Conservation (phyloP, 2,329 filamentous ascomycete species). For the Talaromyces amestolkiae region DNA sequence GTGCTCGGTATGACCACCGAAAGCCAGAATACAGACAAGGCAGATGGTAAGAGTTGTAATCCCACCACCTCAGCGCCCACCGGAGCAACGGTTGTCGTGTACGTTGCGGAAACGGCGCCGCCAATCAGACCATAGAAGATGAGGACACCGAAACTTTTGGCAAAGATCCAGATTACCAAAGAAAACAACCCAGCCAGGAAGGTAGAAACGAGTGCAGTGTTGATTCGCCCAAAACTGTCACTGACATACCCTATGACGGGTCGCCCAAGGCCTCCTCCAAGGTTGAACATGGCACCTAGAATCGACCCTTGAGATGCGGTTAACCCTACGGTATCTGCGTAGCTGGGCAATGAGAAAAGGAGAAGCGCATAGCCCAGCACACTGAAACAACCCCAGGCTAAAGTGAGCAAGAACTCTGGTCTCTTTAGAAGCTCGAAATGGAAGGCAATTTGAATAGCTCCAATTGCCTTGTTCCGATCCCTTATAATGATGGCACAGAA, state of each 20-base stretch:
- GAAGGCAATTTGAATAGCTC: slow-evolving; percentile 53
- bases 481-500: slow-evolving; percentile 53
- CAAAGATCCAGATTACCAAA: slow-evolving; percentile 62
- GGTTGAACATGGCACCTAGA: slow-evolving; percentile 61
- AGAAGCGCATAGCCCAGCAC: slow-evolving; percentile 66
- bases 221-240: slow-evolving; percentile 61
- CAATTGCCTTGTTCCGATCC: slow-evolving; percentile 59
- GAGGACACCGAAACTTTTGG: slow-evolving; percentile 57
- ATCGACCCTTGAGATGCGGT: slow-evolving; percentile 59
- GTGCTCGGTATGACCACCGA: slow-evolving; percentile 14
- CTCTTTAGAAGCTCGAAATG: slow-evolving; percentile 53
- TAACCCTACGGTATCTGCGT: slow-evolving; percentile 58
- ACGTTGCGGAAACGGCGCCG: slow-evolving; percentile 2
- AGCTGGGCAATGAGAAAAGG: slow-evolving; percentile 63
- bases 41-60: slow-evolving; percentile 8
- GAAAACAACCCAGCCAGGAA: slow-evolving; percentile 57
- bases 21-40: slow-evolving; percentile 7
- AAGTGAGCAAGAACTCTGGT: slow-evolving; percentile 36
- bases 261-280: slow-evolving; percentile 58
- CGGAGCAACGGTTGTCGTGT: neutral
- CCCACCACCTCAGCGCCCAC: slow-evolving; percentile 11
- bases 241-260: slow-evolving; percentile 63
- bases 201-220: slow-evolving; percentile 58
- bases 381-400: slow-evolving; percentile 57
- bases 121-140: slow-evolving; percentile 15